These are phyloP conservation scores for Talaromyces verruculosus DNA, from an alignment of 2,329 filamentous ascomycete genomes.

Conservation along the genomic window DNA sequence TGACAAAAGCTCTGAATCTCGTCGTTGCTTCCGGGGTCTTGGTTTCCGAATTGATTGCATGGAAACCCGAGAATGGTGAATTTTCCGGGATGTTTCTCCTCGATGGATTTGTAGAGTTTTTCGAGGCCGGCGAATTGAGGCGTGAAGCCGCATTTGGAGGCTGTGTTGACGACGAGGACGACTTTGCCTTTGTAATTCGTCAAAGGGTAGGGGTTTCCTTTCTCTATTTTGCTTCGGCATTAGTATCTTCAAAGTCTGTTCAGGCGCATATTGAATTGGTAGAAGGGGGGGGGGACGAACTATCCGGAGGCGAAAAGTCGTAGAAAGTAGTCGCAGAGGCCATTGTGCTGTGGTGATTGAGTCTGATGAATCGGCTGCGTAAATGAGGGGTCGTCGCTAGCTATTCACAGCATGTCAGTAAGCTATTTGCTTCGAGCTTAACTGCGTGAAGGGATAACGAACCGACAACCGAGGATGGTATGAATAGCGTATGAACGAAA, in stretches of 20 bases:
- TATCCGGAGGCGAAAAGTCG: slow-evolving; percentile 60
- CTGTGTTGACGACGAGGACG: slow-evolving; percentile 93
- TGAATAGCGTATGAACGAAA: slow-evolving; percentile 8
- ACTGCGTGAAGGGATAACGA: background rate
- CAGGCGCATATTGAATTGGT: background rate
- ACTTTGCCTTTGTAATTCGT: slow-evolving; percentile 82
- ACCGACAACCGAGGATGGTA: slow-evolving; percentile 3
- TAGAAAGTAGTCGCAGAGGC: slow-evolving; percentile 59
- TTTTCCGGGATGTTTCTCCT: slow-evolving; percentile 67
- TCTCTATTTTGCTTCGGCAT: slow-evolving; percentile 52
- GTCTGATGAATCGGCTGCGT: background rate
- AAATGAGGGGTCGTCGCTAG: slow-evolving; percentile 4
- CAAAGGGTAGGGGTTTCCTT: slow-evolving; percentile 70
- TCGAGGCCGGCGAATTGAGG: slow-evolving; percentile 91
- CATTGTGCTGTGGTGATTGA: slow-evolving; percentile 43
- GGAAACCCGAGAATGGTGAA: slow-evolving; percentile 93
- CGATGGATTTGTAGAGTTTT: slow-evolving; percentile 78
- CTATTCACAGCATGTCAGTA: background rate
- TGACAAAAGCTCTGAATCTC: slow-evolving; percentile 84
- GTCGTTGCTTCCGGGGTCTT: slow-evolving; percentile 82
- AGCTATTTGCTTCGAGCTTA: background rate
- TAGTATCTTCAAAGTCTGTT: background rate
- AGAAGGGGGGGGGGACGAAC: slow-evolving; percentile 35
- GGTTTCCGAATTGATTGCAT: slow-evolving; percentile 93
- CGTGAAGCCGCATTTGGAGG: slow-evolving; percentile 98